A percentile compares a stretch with the other conserved stretches of the same genome.
phyloP scores from a whole-genome alignment of 257 asterid species.

The Solanum pennellii region DNA sequence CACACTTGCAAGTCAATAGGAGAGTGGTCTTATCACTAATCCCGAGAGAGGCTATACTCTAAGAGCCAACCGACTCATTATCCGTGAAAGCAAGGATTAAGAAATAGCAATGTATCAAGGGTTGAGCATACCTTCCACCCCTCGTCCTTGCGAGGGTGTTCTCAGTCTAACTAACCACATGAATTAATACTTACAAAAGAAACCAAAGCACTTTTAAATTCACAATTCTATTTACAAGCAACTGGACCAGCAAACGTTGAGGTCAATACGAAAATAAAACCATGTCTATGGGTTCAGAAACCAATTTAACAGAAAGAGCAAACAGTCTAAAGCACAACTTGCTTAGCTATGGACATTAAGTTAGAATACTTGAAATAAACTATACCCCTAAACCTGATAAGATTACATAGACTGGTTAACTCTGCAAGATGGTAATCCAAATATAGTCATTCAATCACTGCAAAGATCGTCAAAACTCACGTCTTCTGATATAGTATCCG shows the following conservation, averaged over 20 bases:
- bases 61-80: background rate
- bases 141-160: too few relatives aligned
- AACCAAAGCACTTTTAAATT: background rate
- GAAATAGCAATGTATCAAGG: background rate
- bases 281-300: background rate
- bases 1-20: background rate
- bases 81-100: background rate
- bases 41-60: background rate
- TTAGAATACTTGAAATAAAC: background rate
- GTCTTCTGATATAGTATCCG: constrained; percentile 50
- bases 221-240: background rate
- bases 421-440: background rate
- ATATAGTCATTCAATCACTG: constrained; percentile 23
- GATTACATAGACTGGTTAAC: background rate
- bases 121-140: background rate
- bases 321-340: background rate
- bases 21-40: background rate
- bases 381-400: background rate
- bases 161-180: background rate
- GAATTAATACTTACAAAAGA: background rate
- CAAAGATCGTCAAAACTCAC: constrained; percentile 43
- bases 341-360: background rate
- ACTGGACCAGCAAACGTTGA: background rate
- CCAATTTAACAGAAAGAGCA: background rate
- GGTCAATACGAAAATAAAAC: background rate